Conservation (phyloP, 345 rosid genomes). For the Euphorbia pulcherrima region DNA sequence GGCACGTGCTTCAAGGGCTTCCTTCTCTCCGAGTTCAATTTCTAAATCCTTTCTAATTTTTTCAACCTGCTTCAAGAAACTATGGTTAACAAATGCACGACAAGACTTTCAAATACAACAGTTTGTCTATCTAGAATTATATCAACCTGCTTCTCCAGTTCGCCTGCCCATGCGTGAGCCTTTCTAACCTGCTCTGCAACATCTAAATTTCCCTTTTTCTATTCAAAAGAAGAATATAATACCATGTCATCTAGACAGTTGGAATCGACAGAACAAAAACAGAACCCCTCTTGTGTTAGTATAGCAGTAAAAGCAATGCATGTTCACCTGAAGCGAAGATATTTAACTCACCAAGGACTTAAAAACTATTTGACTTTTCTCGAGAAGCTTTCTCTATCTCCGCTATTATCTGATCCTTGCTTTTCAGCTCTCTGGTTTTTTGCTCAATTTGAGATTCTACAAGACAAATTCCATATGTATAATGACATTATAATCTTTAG, state of each 20-base stretch:
- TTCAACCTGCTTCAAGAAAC: conserved; percentile 46
- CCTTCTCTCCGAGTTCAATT: conserved; percentile 50
- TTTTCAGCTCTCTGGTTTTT: conserved; percentile 53
- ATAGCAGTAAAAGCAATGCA: not conserved
- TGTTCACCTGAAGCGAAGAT: conserved; percentile 58
- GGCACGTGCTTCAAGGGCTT: conserved; percentile 45
- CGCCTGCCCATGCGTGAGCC: conserved; percentile 65
- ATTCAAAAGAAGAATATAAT: conserved; percentile 6
- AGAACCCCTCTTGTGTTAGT: not conserved
- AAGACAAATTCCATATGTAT: not conserved
- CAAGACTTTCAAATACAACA: not conserved
- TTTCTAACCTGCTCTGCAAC: conserved; percentile 62
- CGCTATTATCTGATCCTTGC: conserved; percentile 48
- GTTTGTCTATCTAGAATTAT: not conserved
- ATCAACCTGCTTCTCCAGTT: conserved; percentile 74
- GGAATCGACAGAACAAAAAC: not conserved
- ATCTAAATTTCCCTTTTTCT: conserved; percentile 50
- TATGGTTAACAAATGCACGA: conserved; percentile 16
- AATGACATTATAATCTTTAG: not conserved
- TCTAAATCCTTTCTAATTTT: conserved; percentile 54
- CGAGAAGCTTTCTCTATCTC: conserved; percentile 57
- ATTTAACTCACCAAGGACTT: conserved; percentile 60
- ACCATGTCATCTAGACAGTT: not conserved
- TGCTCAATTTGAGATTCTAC: conserved; percentile 61
- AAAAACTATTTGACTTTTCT: conserved; percentile 50